These are phyloP conservation scores for Fusarium sterilihyphosum DNA, from an alignment of 2,329 filamentous ascomycete genomes.

Conservation along the genomic window DNA sequence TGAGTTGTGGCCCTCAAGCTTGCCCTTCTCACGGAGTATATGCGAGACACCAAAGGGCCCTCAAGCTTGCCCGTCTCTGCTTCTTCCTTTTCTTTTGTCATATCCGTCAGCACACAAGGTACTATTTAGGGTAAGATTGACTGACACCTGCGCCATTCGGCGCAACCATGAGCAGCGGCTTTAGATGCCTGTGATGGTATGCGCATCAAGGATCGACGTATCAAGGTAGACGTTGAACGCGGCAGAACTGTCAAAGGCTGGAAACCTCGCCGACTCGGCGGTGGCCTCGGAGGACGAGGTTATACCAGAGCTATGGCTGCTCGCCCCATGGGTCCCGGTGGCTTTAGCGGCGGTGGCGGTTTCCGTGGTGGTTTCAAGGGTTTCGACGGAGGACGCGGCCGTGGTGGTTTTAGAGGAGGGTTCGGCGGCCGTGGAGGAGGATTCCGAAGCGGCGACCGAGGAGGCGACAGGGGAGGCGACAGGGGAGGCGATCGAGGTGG, in stretches of 20 bases:
- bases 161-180: constrained; percentile 78
- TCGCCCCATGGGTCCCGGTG: constrained; percentile 73
- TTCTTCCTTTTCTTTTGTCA: constrained; percentile 43
- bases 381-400: constrained; percentile 56
- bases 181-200: constrained; percentile 87
- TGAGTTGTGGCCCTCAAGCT: constrained; percentile 56
- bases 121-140: constrained; percentile 66
- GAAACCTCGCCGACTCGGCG: constrained; percentile 90
- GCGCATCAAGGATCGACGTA: constrained; percentile 89
- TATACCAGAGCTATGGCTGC: constrained; percentile 86
- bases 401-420: constrained; percentile 60
- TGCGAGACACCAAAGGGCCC: constrained; percentile 61
- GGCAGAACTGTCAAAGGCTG: constrained; percentile 94
- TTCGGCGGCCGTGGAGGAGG: constrained; percentile 67
- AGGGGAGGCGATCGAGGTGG: constrained; percentile 53
- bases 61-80: constrained; percentile 66
- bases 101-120: constrained; percentile 36
- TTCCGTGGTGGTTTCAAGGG: constrained; percentile 59
- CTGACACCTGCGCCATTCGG: constrained; percentile 73
- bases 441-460: constrained; percentile 55
- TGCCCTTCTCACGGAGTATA: constrained; percentile 52
- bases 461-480: neutral
- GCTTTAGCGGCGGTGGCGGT: constrained; percentile 66
- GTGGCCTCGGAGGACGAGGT: constrained; percentile 89
- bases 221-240: constrained; percentile 95